phyloP scores from a whole-genome alignment of 352 stramenopile species.

The Pythium folliculosum region DNA sequence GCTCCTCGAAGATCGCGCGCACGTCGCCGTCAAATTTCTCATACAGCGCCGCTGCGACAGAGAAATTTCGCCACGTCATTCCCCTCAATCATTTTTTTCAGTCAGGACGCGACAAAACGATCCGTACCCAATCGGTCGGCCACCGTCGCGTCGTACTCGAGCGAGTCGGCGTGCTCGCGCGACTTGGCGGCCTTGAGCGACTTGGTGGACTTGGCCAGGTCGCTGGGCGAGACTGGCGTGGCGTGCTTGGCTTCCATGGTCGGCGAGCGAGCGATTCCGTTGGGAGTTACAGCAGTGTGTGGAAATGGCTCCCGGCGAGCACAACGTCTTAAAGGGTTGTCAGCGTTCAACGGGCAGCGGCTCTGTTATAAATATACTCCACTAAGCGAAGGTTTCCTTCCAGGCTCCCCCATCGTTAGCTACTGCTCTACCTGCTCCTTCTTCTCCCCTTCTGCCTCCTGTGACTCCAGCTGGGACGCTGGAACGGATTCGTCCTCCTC shows the following conservation, averaged over 20 bases:
- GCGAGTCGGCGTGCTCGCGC: constrained; percentile 66
- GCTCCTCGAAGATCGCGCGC: constrained; percentile 69
- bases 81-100: background rate
- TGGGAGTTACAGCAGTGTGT: too few species aligned
- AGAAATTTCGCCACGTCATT: background rate
- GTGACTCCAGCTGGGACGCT: background rate
- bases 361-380: constrained; percentile 9
- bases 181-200: constrained; percentile 63
- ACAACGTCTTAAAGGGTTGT: too few species aligned
- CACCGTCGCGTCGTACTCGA: constrained; percentile 65
- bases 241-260: constrained; percentile 67
- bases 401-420: background rate
- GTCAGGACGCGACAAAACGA: background rate
- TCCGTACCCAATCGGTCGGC: constrained; percentile 50
- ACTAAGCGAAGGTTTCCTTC: background rate
- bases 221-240: constrained; percentile 48
- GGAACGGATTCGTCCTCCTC: background rate
- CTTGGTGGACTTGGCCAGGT: constrained; percentile 66
- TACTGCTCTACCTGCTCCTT: constrained; percentile 1
- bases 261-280: too few species aligned
- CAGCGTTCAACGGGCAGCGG: background rate
- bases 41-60: constrained; percentile 45
- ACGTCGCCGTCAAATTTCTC: constrained; percentile 68
- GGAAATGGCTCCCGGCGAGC: background rate
- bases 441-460: background rate